A percentile compares a stretch with the other conserved stretches of the same genome.
Evolutionary conservation across 2,329 filamentous ascomycete genomes (phyloP).

Genomic region (Diatrype stigma): DNA sequence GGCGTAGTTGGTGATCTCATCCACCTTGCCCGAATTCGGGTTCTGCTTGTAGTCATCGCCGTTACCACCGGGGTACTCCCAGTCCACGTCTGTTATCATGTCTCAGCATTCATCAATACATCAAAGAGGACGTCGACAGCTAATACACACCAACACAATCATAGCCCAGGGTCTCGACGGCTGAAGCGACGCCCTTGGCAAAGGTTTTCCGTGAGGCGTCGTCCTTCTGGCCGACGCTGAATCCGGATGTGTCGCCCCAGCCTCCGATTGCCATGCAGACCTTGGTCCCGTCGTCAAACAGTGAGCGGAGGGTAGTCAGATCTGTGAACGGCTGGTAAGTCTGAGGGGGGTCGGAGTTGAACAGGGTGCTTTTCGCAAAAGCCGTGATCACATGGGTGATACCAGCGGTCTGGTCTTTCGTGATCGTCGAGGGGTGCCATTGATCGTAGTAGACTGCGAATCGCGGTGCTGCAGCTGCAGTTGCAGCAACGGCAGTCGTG

Average conservation of each 20-base stretch:
- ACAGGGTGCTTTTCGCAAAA: conserved; percentile 23
- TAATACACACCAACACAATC: conserved; percentile 60
- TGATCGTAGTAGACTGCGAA: background rate
- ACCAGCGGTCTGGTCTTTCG: conserved; percentile 10
- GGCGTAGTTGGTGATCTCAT: conserved; percentile 62
- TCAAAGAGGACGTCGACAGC: background rate
- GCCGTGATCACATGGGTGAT: conserved; percentile 27
- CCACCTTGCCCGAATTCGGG: conserved; percentile 54
- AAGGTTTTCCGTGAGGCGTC: conserved; percentile 48
- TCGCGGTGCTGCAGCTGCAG: background rate
- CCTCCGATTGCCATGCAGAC: conserved; percentile 70
- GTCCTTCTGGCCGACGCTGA: conserved; percentile 50
- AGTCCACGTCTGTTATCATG: conserved; percentile 49
- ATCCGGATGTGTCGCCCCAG: conserved; percentile 66
- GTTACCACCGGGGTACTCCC: conserved; percentile 63
- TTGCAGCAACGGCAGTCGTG: background rate
- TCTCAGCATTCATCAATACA: background rate
- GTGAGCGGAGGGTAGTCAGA: conserved; percentile 32
- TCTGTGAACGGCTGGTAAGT: conserved; percentile 21
- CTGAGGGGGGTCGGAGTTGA: conserved; percentile 19
- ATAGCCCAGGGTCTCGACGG: conserved; percentile 58
- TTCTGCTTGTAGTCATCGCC: conserved; percentile 63
- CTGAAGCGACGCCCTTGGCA: conserved; percentile 58
- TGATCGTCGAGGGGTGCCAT: background rate
- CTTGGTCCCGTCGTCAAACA: conserved; percentile 50